phyloP scores from a whole-genome alignment of 129 eudicot genomes.

The Heracleum sosnowskyi region DNA sequence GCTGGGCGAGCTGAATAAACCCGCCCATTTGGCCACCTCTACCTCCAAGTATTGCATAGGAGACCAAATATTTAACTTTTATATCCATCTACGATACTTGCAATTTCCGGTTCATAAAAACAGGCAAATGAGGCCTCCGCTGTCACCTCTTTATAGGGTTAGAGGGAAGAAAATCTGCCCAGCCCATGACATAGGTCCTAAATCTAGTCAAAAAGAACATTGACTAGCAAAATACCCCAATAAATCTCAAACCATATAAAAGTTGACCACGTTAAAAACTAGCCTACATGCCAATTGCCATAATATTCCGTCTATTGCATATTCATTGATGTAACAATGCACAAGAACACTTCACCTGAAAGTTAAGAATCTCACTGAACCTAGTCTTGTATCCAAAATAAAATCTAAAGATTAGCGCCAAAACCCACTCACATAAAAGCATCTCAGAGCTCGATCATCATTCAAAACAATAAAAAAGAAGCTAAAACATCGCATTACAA shows the following conservation, averaged over 20 bases:
- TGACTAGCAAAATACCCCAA: background rate
- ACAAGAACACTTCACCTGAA: background rate
- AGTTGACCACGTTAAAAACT: background rate
- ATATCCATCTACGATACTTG: background rate
- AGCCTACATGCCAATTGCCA: background rate
- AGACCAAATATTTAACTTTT: background rate
- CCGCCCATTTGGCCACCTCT: too few species aligned
- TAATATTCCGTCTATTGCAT: background rate
- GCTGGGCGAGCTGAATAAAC: too few species aligned
- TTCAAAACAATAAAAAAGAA: background rate
- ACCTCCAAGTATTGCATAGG: background rate
- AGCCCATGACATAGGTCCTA: background rate
- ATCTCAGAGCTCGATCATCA: background rate
- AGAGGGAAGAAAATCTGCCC: background rate
- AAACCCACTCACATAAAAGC: background rate
- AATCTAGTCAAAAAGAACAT: background rate
- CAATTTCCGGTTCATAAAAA: background rate
- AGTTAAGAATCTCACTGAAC: background rate
- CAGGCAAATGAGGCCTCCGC: background rate
- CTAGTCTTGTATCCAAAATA: background rate
- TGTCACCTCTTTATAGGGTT: background rate
- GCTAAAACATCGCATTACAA: background rate
- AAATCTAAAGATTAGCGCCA: background rate
- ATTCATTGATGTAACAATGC: background rate
- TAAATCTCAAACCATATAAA: background rate